Evolutionary conservation across 2,329 filamentous ascomycete species (phyloP), one percentile per base, ranked within the genome.

Genomic region (Venturia asperata): DNA sequence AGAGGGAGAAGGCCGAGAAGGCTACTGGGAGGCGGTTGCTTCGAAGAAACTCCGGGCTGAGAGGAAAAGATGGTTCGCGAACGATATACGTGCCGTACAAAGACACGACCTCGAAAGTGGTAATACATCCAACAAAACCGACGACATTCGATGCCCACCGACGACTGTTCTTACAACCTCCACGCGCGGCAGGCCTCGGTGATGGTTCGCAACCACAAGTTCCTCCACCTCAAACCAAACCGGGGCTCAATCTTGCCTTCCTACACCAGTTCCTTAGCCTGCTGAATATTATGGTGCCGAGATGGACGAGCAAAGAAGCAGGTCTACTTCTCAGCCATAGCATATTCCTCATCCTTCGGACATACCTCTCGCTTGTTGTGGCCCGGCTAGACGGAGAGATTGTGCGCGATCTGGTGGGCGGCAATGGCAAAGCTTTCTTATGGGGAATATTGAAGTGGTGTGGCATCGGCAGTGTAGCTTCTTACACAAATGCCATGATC

Each of bases 401-500:
- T 72, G 94, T 99, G 30, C 85, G 94, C 67, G 94, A 99, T 77
- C 79, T 99, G 30, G 93, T 99, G n/a, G 92, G 91, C 11, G 94
- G 94, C 11, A 92, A 97, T 71, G 93, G 93, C 21, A 92, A 87
- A 71, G 83, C 86, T 0, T 99, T 99, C 74, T 79, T 94, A 10
- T 90, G 88, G 86, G 94, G 94, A 6, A 88, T 99, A 60, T 75
- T 88, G 61, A 97, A 97, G 81, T 99, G 94, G 94, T 92, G 92
- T 69, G 92, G 93, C 3, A 87, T 99, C 43, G 94, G 94, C 52
- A 91, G 90, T 2, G 87, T 97, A 68, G 93, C 92, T 10, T 96
- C 93, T 0, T 99, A 99, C 73, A 97, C 93, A 62, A 99, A 99
- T 76, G 92, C 93, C 64, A 97, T 95, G 89, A 99, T 99, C 81